These are phyloP conservation scores for Pythium phragmitis DNA, from an alignment of 352 stramenopile species.

Conservation along the genomic window DNA sequence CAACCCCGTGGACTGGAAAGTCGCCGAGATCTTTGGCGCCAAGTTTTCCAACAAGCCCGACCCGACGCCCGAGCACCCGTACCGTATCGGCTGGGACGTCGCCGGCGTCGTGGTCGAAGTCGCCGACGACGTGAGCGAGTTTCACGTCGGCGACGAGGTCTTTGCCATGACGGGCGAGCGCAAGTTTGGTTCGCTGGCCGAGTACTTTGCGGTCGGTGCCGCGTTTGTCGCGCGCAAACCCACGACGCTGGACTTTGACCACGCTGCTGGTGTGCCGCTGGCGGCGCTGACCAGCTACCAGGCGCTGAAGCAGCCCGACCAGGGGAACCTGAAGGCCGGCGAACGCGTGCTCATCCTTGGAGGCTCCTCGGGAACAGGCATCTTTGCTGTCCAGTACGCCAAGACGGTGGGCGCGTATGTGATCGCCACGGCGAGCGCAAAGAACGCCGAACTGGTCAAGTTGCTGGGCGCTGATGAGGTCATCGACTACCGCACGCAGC, in stretches of 20 bases:
- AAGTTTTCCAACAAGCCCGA: conserved; percentile 20
- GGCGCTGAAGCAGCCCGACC: conserved; percentile 23
- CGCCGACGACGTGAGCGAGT: conserved; percentile 28
- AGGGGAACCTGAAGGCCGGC: conserved; percentile 40
- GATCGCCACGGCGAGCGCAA: conserved; percentile 35
- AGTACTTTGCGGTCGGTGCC: conserved; percentile 42
- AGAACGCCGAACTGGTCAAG: conserved; percentile 38
- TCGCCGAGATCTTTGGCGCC: conserved; percentile 8
- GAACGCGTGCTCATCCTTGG: conserved; percentile 48
- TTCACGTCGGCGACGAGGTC: conserved; percentile 18
- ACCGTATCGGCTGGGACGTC: conserved; percentile 41
- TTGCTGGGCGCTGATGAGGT: conserved; percentile 39
- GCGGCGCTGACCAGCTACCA: conserved; percentile 41
- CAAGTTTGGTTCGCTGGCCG: conserved; percentile 30
- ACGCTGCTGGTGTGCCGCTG: conserved; percentile 38
- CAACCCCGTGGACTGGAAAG: conserved; percentile 36
- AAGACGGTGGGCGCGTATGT: conserved; percentile 27
- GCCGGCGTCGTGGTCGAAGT: conserved; percentile 36
- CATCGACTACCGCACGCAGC: conserved; percentile 41
- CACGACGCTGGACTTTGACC: conserved; percentile 37
- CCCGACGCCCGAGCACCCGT: conserved; percentile 29
- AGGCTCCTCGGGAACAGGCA: conserved; percentile 35
- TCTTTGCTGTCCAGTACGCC: conserved; percentile 45
- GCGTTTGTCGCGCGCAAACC: conserved; percentile 45
- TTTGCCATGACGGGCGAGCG: conserved; percentile 26